Base-by-base conservation (phyloP, 2,329 filamentous ascomycete genomes). In the Aspergillus oerlinghausenensis region DNA sequence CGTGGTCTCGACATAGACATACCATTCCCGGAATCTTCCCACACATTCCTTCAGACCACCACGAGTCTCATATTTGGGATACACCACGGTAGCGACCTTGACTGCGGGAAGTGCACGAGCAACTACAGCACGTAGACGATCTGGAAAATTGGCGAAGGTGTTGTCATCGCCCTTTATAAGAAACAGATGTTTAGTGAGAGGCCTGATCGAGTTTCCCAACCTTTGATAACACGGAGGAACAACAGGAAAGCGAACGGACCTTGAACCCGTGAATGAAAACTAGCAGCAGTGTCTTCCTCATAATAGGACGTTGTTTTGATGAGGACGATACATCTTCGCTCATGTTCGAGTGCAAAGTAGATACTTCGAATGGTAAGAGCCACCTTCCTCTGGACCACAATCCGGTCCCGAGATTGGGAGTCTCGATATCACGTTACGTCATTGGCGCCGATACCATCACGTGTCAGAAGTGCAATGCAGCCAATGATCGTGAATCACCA, bases 221-320 rank as follows among this genome's bases (percentile, higher is more conserved):
- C 21, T 32, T 35, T 40, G 25, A 25, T 26, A 49, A 53, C 48
- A 54, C 23, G n/a, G 28, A 43, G 42, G 21, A 49, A n/a, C 23
- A 49, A 23, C 29, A 38, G 5, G 10, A 28, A 7, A 19, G 21
- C 21, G 11, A 43, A 49, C 67, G 42, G 63, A 79, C 77, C 71
- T 79, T 77, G 65, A 80, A 80, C 42, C 77, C 77, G 57, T 80
- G 77, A 29, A 80, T 77, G 56, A 79, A 79, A 49, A 78, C 77
- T 45, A 79, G 65, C 49, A 79, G 67, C 43, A 79, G 64, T 56
- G 75, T 78, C 60, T 78, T 79, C 58, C 70, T 73, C 77, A 78
- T 79, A 55, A 60, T 70, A 43, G 3, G 19, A 17, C 32, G 9
- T 29, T 21, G 32, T 19, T 49, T 49, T 48, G 47, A 55, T 48